These are phyloP conservation scores for Zoysia matrella DNA, from an alignment of 202 grass and related monocot genomes.

Conservation along the genomic window DNA sequence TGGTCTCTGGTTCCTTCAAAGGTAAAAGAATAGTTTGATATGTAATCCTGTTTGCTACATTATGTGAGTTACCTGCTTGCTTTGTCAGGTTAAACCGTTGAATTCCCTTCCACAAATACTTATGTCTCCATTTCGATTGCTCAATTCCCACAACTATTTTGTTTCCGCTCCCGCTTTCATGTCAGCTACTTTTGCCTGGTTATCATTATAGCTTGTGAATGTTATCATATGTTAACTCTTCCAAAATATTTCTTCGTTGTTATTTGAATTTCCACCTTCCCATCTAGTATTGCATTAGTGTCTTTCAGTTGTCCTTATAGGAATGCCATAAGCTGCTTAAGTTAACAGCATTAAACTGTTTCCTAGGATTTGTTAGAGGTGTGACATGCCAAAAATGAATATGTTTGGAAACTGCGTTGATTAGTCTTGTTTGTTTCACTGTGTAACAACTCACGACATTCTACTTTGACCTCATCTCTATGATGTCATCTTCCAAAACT, in stretches of 20 bases:
- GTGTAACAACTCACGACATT: neutral
- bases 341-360: neutral
- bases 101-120: neutral
- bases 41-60: conserved; percentile 9
- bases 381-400: neutral
- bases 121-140: neutral
- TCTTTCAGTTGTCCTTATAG: neutral
- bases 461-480: neutral
- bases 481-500: neutral
- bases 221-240: neutral
- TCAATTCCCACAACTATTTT: no score
- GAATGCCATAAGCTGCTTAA: neutral
- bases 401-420: neutral
- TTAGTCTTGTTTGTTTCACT: neutral
- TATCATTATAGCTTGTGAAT: neutral
- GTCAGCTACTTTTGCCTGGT: neutral
- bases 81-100: conserved; percentile 3
- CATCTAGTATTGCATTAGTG: neutral
- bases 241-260: neutral
- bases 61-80: neutral
- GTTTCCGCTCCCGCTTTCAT: neutral
- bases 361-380: neutral
- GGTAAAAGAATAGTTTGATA: conserved; percentile 48
- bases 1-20: conserved; percentile 81
- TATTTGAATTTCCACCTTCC: no score